Base-by-base conservation (phyloP, 2,329 filamentous ascomycete species). In the Fusarium albosuccineum region DNA sequence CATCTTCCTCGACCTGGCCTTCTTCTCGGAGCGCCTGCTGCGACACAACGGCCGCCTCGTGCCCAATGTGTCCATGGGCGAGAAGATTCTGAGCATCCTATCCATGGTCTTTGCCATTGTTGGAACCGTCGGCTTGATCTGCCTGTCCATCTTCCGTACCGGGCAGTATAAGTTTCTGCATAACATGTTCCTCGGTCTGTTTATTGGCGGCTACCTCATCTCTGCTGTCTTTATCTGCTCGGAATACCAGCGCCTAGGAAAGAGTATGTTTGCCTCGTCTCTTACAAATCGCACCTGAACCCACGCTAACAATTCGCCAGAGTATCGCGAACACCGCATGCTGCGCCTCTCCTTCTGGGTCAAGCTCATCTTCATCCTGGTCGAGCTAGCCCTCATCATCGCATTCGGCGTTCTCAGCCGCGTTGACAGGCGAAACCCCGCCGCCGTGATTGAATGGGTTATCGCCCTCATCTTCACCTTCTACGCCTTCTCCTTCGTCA, bases 171-270 rank as follows among this genome's bases (percentile, higher is more conserved):
- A 84, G 2, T 78, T 70, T 2, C 76, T 92, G 60, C 96, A 99
- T 76, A 84, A 93, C 73, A 82, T 88, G 3, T 97, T 97, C 79
- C 81, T 99, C 36, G 79, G 87, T 1, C 79, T 97, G 52, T 99
- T 99, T 78, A 93, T 97, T 76, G 89, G 79, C 13, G 96, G 93
- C 34, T 98, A 97, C 77, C 82, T 97, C 55, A 76, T 97, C 56
- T 93, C 90, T 5, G 94, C 95, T 57, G 86, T 97, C 70, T 95
- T 94, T 79, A 91, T 95, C 68, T 97, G 94, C 82, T 89, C 88
- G 82, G 94, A 97, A 78, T 97, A 97, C 78, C 91, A 96, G 74
- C 89, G 92, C 3, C 85, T 98, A 2, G 93, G 94, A 27, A 89
- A 91, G 54, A 90, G 87, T 87, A 78, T 55, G 85, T 81, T 39